These are phyloP conservation scores for Nicotiana benthamiana DNA, from an alignment of 257 asterid species.

Conservation along the genomic window DNA sequence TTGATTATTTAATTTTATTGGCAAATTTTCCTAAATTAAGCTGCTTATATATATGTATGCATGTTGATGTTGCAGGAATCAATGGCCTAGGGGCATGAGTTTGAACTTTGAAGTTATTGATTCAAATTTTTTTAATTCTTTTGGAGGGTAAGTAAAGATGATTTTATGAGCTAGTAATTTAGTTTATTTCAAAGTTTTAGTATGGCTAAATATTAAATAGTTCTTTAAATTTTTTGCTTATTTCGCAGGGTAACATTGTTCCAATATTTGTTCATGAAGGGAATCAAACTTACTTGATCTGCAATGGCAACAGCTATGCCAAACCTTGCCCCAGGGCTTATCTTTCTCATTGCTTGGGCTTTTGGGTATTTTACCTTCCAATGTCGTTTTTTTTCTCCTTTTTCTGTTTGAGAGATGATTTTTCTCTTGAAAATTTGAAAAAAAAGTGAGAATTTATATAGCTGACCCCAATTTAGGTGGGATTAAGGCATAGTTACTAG, in stretches of 20 bases:
- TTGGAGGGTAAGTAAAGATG: slow-evolving; percentile 58
- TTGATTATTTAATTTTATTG: neutral
- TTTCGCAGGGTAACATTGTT: slow-evolving; percentile 61
- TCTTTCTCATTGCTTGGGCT: slow-evolving; percentile 77
- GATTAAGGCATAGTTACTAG: too few relatives aligned
- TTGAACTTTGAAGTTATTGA: slow-evolving; percentile 40
- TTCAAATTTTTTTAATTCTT: slow-evolving; percentile 56
- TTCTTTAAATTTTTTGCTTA: neutral
- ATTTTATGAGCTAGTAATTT: neutral
- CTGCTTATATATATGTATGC: neutral
- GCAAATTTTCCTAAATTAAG: neutral
- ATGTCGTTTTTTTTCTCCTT: neutral
- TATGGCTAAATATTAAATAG: neutral
- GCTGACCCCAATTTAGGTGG: too few relatives aligned
- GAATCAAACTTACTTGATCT: slow-evolving; percentile 72
- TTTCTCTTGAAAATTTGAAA: too few relatives aligned
- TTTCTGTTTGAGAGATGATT: neutral
- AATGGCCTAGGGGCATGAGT: slow-evolving; percentile 62
- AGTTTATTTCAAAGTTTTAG: neutral
- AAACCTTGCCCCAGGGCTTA: slow-evolving; percentile 82
- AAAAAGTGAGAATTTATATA: too few relatives aligned
- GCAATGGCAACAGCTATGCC: slow-evolving; percentile 98
- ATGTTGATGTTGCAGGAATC: slow-evolving; percentile 38
- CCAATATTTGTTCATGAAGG: slow-evolving; percentile 69
- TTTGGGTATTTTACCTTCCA: slow-evolving; percentile 31